phyloP scores from a whole-genome alignment of 2,329 filamentous ascomycete genomes.

The Chaetomium sp. region DNA sequence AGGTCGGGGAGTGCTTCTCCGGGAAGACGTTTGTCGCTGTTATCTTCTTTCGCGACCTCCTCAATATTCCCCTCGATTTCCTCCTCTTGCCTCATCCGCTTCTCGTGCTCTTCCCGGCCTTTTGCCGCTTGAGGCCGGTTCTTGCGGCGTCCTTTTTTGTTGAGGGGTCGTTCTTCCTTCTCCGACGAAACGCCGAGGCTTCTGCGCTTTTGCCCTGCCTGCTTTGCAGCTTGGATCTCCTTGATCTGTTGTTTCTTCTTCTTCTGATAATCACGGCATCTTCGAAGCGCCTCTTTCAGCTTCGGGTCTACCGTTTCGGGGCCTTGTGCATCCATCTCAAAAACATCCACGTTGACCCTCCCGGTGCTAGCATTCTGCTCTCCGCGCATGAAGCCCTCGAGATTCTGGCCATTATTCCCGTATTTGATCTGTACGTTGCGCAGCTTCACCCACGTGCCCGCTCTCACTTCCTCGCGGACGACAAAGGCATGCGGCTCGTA shows the following conservation, averaged over 20 bases:
- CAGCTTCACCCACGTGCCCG: slow-evolving; percentile 58
- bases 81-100: slow-evolving; percentile 20
- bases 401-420: slow-evolving; percentile 42
- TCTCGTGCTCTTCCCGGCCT: slow-evolving; percentile 24
- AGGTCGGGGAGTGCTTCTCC: slow-evolving; percentile 2
- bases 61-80: slow-evolving; percentile 8
- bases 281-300: slow-evolving; percentile 51
- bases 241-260: slow-evolving; percentile 36
- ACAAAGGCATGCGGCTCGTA: slow-evolving; percentile 60
- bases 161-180: slow-evolving; percentile 11
- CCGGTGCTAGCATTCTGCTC: slow-evolving; percentile 39
- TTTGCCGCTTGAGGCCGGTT: slow-evolving; percentile 24
- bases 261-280: slow-evolving; percentile 59
- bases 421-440: slow-evolving; percentile 66
- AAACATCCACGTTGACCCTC: slow-evolving; percentile 52
- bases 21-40: too few species aligned
- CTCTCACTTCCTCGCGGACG: slow-evolving; percentile 48
- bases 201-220: slow-evolving; percentile 34
- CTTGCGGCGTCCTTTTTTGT: slow-evolving; percentile 25
- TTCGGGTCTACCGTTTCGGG: slow-evolving; percentile 39
- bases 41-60: too few species aligned
- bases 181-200: slow-evolving; percentile 16
- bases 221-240: slow-evolving; percentile 33
- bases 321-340: slow-evolving; percentile 34
- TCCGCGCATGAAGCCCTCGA: slow-evolving; percentile 67